These are phyloP conservation scores for Puccinia brachypodii DNA, from an alignment of 1,284 basidiomycete genomes.

Conservation along the genomic window DNA sequence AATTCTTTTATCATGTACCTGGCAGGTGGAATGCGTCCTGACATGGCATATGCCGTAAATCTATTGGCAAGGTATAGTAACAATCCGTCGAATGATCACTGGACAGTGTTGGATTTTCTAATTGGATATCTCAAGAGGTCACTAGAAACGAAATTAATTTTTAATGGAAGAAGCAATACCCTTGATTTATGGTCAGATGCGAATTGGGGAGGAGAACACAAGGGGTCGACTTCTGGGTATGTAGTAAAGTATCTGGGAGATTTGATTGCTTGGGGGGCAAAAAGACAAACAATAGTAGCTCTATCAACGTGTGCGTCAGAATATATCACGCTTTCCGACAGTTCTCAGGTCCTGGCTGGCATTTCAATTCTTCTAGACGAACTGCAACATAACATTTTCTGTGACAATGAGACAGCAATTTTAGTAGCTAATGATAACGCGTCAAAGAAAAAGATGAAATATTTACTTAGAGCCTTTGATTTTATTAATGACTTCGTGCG, in stretches of 20 bases:
- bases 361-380: neutral
- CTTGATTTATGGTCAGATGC: slow-evolving; percentile 10
- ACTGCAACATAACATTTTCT: neutral
- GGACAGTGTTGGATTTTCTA: neutral
- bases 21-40: neutral
- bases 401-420: slow-evolving; percentile 2
- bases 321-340: neutral
- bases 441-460: too few species aligned
- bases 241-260: neutral
- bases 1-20: slow-evolving; percentile 25
- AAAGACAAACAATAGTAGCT: neutral
- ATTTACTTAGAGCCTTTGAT: too few species aligned
- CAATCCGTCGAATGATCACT: neutral
- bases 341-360: neutral
- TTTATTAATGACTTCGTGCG: too few species aligned
- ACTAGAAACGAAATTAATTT: neutral
- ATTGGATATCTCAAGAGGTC: neutral
- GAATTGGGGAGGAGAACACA: slow-evolving; percentile 22
- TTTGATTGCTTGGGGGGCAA: neutral
- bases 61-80: neutral
- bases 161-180: neutral
- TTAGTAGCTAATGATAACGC: too few species aligned
- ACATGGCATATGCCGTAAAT: neutral
- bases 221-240: neutral
- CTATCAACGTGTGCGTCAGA: neutral